Percentiles rank a stretch among this genome's conserved stretches.
phyloP scores from a whole-genome alignment of 352 stramenopile genomes.

The Poterioochromonas sp. region DNA sequence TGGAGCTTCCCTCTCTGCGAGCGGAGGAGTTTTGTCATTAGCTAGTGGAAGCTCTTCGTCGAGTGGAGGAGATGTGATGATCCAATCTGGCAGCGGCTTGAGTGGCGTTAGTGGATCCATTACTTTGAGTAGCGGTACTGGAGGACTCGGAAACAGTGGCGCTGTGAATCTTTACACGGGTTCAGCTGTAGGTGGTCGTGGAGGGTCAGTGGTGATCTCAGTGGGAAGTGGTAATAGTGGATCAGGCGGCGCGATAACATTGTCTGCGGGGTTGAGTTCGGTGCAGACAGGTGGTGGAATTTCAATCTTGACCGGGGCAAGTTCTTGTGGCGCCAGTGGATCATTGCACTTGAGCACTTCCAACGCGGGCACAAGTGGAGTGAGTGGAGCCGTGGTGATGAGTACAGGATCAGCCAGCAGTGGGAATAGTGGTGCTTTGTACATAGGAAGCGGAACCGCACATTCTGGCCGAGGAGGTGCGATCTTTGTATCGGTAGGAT shows the following conservation, averaged over 20 bases:
- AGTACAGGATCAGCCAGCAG: not conserved
- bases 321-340: not conserved
- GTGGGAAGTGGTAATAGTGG: not conserved
- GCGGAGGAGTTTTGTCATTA: not conserved
- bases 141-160: not conserved
- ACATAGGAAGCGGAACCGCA: not conserved
- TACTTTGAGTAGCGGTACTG: not conserved
- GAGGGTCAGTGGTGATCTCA: not conserved
- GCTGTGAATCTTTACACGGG: not conserved
- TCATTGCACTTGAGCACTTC: not conserved
- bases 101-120: not conserved
- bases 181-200: not conserved
- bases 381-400: conserved; percentile 19
- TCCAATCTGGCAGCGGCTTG: not conserved
- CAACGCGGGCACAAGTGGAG: not conserved
- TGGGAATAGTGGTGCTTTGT: not conserved
- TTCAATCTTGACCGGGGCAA: not conserved
- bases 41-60: not conserved
- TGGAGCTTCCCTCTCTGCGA: not conserved
- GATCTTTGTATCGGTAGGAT: not conserved
- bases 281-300: not conserved
- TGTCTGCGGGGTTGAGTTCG: not conserved
- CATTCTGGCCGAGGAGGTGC: not conserved
- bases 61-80: conserved; percentile 10
- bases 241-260: not conserved